These are phyloP conservation scores for Didymella glomerata DNA, from an alignment of 2,329 filamentous ascomycete genomes.

Conservation along the genomic window DNA sequence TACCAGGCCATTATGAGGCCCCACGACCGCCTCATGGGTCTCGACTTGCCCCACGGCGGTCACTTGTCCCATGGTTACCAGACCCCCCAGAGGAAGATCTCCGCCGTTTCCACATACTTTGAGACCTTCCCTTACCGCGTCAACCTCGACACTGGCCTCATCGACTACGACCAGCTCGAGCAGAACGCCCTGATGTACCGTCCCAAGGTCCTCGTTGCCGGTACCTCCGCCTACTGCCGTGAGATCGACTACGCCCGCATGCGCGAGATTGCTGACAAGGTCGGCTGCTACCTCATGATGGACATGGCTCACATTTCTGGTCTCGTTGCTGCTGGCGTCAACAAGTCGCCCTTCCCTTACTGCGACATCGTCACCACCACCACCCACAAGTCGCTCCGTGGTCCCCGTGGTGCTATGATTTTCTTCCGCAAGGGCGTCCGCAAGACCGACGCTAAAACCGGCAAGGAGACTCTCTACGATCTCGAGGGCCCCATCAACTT, in stretches of 20 bases:
- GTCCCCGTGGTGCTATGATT: slow-evolving; percentile 95
- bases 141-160: slow-evolving; percentile 87
- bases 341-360: slow-evolving; percentile 87
- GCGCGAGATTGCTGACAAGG: slow-evolving; percentile 88
- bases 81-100: slow-evolving; percentile 95
- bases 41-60: slow-evolving; percentile 92
- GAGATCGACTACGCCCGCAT: slow-evolving; percentile 95
- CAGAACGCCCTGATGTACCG: slow-evolving; percentile 87
- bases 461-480: slow-evolving; percentile 85
- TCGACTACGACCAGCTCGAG: slow-evolving; percentile 93
- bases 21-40: slow-evolving; percentile 95
- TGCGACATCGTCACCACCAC: slow-evolving; percentile 97
- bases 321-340: slow-evolving; percentile 87
- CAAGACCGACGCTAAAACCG: slow-evolving; percentile 82
- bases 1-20: slow-evolving; percentile 97
- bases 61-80: slow-evolving; percentile 98
- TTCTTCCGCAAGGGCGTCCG: slow-evolving; percentile 96
- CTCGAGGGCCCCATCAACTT: slow-evolving; percentile 93
- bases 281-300: slow-evolving; percentile 89
- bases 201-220: slow-evolving; percentile 94
- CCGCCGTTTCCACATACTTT: slow-evolving; percentile 98
- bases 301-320: slow-evolving; percentile 99
- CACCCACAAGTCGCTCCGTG: slow-evolving; percentile 95
- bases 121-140: slow-evolving; percentile 96
- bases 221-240: slow-evolving; percentile 94